phyloP scores from a whole-genome alignment of 306 rosid genomes.

The Rosa lucieae region DNA sequence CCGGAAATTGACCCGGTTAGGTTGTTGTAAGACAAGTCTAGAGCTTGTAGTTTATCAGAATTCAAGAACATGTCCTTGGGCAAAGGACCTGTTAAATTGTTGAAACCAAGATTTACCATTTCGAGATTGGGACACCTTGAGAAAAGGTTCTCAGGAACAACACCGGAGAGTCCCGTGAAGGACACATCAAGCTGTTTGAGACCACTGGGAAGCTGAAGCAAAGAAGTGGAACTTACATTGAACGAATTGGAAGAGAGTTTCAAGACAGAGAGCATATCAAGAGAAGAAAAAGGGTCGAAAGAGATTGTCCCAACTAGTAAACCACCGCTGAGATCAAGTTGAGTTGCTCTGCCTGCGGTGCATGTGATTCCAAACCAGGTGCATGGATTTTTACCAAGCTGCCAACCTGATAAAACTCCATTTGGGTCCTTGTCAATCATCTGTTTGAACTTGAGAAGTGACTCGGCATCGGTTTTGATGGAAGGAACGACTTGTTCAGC shows the following conservation, averaged over 20 bases:
- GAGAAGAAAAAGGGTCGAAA: conserved; percentile 58
- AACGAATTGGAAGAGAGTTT: conserved; percentile 59
- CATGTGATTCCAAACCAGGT: conserved; percentile 83
- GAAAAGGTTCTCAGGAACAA: conserved; percentile 62
- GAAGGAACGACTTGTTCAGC: conserved; percentile 47
- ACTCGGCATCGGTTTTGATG: conserved; percentile 61
- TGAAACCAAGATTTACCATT: conserved; percentile 61
- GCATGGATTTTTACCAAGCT: conserved; percentile 57
- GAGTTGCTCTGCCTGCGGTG: conserved; percentile 59
- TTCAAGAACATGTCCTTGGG: conserved; percentile 56
- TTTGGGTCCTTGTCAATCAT: conserved; percentile 63
- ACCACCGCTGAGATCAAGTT: conserved; percentile 60
- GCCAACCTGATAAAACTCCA: conserved; percentile 66
- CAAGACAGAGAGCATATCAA: conserved; percentile 66
- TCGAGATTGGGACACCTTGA: conserved; percentile 73
- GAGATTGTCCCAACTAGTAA: conserved; percentile 49
- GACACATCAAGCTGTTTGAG: conserved; percentile 79
- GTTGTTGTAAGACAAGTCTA: conserved; percentile 82
- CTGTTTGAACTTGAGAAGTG: conserved; percentile 73
- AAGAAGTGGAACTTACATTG: conserved; percentile 68
- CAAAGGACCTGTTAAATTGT: conserved; percentile 71
- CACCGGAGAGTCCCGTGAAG: conserved; percentile 55
- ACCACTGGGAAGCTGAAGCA: conserved; percentile 74
- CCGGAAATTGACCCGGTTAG: conserved; percentile 74
- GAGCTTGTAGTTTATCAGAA: conserved; percentile 58